Base-by-base conservation (phyloP, 129 eudicot species). In the Flaveria sonorensis region DNA sequence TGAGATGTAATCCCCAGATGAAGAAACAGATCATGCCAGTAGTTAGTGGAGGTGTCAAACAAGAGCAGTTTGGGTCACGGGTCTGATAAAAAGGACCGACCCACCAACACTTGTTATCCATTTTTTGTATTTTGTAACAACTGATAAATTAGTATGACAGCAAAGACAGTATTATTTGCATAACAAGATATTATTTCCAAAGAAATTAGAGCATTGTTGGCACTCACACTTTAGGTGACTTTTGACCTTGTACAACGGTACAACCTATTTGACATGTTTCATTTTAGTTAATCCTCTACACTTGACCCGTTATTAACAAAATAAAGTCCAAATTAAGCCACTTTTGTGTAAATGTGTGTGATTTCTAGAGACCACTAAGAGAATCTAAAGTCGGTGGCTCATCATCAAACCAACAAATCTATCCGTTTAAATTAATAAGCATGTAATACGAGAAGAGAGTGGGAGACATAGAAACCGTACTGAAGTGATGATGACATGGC, bases 401-500 rank as follows among this genome's bases (percentile, higher is more conserved):
- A 3, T 18, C 7, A 53, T 18, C 61, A 18, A 18, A 18, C 24
- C 61, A 53, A n/a, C 3, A 53, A 4, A 53, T 32, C 39, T 32
- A 19, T 55, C 8, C 14, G 20, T 19, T 32, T 59, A 23, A 23
- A 23, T 23, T 59, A 23, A 21, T 0, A 64, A 69, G 24, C 19
- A 18, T 5, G 30, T 2, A 21, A 68, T 21, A 56, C 11, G 1
- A 32, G 39, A 32, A 32, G 39, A 32, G 39, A 32, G 39, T 32
- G 15, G 13, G 12, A 4, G 70, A 14, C 19, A 7, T 64, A n/a
- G 32, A 48, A 42, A 53, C 83, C 89, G 69, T 89, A 92, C 97
- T 13, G 97, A 92, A 70, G 97, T 92, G 59, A 92, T 81, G 71
- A 94, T 91, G 84, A 94, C 90, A 87, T 94, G 98, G 92, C 98